Base-by-base conservation (phyloP, 2,329 filamentous ascomycete genomes). In the Alternaria burnsii region DNA sequence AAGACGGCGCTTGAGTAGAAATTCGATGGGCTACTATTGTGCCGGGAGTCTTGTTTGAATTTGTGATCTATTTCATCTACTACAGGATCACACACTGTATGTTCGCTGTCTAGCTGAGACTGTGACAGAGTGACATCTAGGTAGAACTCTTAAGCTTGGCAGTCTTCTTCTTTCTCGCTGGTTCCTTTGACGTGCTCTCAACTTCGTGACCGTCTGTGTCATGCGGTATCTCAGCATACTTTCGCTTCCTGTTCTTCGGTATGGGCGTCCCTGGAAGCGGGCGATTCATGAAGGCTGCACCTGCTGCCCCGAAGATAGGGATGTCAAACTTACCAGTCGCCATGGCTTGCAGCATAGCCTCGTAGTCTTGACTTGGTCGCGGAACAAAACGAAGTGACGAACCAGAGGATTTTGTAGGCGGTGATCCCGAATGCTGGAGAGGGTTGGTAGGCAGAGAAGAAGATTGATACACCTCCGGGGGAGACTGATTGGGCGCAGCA, bases 221-320 rank as follows among this genome's bases (percentile, higher is more conserved):
- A 16, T 36, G 30, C 20, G 18, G 46, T 16, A 30, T 24, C 18
- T 24, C 1, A n/a, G 18, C 30, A 6, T 30, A 30, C 46, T 48
- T 48, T 5, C 46, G 30, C 46, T 48, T 48, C 30, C 24, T 36
- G 1, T 30, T 18, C 14, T 36, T 20, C 8, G 30, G 4, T 16
- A 18, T n/a, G 5, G 46, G 46, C 2, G 30, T 48, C 10, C 30
- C 46, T 18, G 46, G 46, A 4, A 14, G 34, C 7, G 30, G 30
- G 4, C 32, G 34, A 9, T 54, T 30, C 14, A n/a, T 30, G 22
- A 46, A 54, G 3, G 16, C 30, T 8, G 28, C 18, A 18, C 52
- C 52, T 44, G 52, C 20, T 16, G 26, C 26, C 1, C 52, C 41
- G 22, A 54, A 54, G 30, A 54, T 38, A 22, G 52, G 30, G 2